Conservation (phyloP, 2,329 filamentous ascomycete species). For the Sphaerulina vaccinii region DNA sequence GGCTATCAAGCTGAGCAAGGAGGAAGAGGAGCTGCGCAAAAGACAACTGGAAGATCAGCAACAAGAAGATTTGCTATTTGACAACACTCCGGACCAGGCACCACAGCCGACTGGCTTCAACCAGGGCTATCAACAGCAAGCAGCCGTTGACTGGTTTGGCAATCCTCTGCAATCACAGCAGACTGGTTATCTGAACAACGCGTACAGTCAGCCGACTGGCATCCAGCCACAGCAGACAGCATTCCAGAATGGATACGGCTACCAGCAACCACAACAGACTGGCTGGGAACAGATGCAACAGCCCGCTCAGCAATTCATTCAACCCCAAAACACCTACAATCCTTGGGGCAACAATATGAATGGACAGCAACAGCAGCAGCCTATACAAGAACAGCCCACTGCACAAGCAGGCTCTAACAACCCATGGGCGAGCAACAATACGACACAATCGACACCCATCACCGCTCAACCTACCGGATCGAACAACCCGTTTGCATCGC, state of each 20-base stretch:
- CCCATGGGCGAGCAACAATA: slow-evolving; percentile 69
- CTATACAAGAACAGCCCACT: slow-evolving; percentile 58
- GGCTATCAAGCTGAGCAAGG: slow-evolving; percentile 89
- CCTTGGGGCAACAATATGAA: slow-evolving; percentile 42
- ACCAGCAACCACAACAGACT: slow-evolving; percentile 61
- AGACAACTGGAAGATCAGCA: slow-evolving; percentile 85
- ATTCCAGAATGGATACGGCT: slow-evolving; percentile 66
- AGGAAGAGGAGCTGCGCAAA: slow-evolving; percentile 85
- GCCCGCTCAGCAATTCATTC: slow-evolving; percentile 53
- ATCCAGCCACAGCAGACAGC: slow-evolving; percentile 61
- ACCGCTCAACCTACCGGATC: slow-evolving; percentile 87
- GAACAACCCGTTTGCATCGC: slow-evolving; percentile 91
- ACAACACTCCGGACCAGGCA: slow-evolving; percentile 66
- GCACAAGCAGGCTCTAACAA: slow-evolving; percentile 86
- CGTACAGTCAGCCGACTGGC: slow-evolving; percentile 77
- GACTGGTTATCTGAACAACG: slow-evolving; percentile 66
- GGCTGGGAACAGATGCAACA: slow-evolving; percentile 63
- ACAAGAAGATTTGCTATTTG: slow-evolving; percentile 76
- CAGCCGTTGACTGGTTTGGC: slow-evolving; percentile 93
- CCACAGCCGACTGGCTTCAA: slow-evolving; percentile 83
- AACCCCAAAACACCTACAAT: slow-evolving; percentile 62
- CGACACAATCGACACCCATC: slow-evolving; percentile 58
- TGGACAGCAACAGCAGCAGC: slow-evolving; percentile 60
- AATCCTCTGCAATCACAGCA: slow-evolving; percentile 70
- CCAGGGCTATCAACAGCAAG: slow-evolving; percentile 96